Percentiles rank a stretch among this genome's conserved stretches.
phyloP scores from a whole-genome alignment of 176 grass and related monocot genomes.

The Oryza brachyantha region DNA sequence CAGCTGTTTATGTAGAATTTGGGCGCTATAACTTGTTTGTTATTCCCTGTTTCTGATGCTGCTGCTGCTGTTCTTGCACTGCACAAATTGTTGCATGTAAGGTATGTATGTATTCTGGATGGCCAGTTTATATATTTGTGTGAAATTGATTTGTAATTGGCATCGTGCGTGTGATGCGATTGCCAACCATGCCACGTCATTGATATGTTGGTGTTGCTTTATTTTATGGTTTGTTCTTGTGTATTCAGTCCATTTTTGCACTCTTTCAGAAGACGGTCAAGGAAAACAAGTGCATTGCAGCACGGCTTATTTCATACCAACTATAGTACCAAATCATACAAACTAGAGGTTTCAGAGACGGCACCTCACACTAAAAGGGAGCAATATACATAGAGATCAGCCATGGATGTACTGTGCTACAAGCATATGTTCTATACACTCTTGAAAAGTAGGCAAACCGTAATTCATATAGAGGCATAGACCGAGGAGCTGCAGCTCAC shows the following conservation, averaged over 20 bases:
- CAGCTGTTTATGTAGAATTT: too few species aligned
- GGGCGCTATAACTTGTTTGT: too few species aligned
- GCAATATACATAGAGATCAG: background rate
- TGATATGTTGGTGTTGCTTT: background rate
- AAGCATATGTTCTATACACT: background rate
- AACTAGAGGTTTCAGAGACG: background rate
- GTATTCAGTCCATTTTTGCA: too few species aligned
- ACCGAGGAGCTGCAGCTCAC: too few species aligned
- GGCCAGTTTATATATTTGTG: background rate
- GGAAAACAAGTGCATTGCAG: background rate
- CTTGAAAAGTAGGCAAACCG: constrained; percentile 12
- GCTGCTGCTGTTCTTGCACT: background rate
- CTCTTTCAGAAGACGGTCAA: too few species aligned
- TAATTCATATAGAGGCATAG: constrained; percentile 34
- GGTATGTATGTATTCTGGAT: background rate
- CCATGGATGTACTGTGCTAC: background rate
- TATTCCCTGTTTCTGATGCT: too few species aligned
- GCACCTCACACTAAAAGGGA: background rate
- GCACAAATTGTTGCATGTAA: background rate
- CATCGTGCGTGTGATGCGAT: too few species aligned
- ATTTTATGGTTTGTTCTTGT: too few species aligned
- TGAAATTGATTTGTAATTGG: background rate
- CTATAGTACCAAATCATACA: background rate
- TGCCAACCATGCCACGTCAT: background rate
- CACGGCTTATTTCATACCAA: background rate